phyloP scores from a whole-genome alignment of 139 green algal genomes.

The Volvox reticuliferus region DNA sequence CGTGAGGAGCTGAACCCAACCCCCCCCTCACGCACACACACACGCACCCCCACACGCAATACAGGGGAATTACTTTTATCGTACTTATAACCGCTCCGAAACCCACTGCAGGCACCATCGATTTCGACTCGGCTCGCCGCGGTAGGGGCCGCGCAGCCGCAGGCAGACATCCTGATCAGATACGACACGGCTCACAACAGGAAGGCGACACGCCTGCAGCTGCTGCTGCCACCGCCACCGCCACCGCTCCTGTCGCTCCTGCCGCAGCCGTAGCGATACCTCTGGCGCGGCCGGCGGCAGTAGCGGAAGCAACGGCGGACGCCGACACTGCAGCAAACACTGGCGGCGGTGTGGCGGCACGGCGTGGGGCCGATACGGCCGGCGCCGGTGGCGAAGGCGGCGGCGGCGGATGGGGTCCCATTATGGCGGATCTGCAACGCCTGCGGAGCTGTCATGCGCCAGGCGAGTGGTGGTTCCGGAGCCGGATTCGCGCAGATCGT shows the following conservation, averaged over 20 bases:
- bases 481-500: too few species aligned
- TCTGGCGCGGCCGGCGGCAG: background rate
- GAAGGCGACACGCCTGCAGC: too few species aligned
- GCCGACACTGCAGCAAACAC: background rate
- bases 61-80: too few species aligned
- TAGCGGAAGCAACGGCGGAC: background rate
- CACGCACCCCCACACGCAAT: too few species aligned
- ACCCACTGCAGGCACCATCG: conserved; percentile 10
- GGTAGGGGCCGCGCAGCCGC: background rate
- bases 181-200: too few species aligned
- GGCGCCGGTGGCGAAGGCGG: background rate
- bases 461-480: background rate
- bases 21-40: too few species aligned
- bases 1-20: too few species aligned
- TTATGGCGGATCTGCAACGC: conserved; percentile 28
- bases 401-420: background rate
- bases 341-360: background rate
- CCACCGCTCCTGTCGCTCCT: background rate
- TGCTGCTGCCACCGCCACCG: background rate
- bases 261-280: too few species aligned
- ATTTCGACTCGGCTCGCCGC: conserved; percentile 39
- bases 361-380: background rate
- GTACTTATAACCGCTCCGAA: background rate
- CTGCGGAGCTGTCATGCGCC: background rate
- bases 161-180: too few species aligned